These are phyloP conservation scores for Phytophthora hybrid DNA, from an alignment of 352 stramenopile genomes.

Conservation along the genomic window DNA sequence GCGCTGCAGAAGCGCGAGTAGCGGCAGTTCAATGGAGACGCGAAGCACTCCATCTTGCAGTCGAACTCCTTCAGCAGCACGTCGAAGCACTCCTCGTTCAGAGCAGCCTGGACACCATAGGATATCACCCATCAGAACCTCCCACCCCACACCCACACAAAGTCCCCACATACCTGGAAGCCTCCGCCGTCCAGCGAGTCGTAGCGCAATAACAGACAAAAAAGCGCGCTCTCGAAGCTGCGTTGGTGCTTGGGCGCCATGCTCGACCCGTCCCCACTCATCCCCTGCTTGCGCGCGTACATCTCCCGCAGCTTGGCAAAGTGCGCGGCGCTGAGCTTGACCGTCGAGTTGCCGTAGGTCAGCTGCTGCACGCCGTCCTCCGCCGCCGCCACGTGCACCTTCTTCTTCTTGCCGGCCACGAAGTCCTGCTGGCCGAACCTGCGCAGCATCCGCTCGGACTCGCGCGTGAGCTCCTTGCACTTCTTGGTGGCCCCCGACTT, in stretches of 20 bases:
- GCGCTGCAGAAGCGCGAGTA: slow-evolving; percentile 92
- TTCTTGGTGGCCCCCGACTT: slow-evolving; percentile 67
- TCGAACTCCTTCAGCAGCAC: slow-evolving; percentile 91
- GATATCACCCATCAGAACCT: slow-evolving; percentile 8
- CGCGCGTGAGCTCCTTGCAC: slow-evolving; percentile 67
- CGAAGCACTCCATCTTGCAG: slow-evolving; percentile 95
- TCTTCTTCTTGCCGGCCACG: slow-evolving; percentile 52
- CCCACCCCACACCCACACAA: background rate
- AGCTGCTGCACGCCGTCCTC: slow-evolving; percentile 58
- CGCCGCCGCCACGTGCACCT: slow-evolving; percentile 47
- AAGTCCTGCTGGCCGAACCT: slow-evolving; percentile 61
- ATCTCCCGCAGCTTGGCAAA: slow-evolving; percentile 89
- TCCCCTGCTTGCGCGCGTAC: slow-evolving; percentile 63
- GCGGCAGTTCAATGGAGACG: slow-evolving; percentile 94
- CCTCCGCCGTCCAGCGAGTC: slow-evolving; percentile 94
- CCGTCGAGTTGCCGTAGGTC: slow-evolving; percentile 68
- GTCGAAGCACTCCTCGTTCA: slow-evolving; percentile 94
- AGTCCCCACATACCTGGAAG: slow-evolving; percentile 74
- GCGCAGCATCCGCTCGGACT: slow-evolving; percentile 62
- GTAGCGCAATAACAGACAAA: slow-evolving; percentile 92
- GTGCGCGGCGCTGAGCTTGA: slow-evolving; percentile 88
- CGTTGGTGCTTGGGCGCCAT: slow-evolving; percentile 36
- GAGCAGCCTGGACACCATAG: slow-evolving; percentile 49
- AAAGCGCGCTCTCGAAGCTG: slow-evolving; percentile 82
- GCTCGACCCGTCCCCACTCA: slow-evolving; percentile 25